Conservation (phyloP, 345 rosid species). For the Citrus unshiu region DNA sequence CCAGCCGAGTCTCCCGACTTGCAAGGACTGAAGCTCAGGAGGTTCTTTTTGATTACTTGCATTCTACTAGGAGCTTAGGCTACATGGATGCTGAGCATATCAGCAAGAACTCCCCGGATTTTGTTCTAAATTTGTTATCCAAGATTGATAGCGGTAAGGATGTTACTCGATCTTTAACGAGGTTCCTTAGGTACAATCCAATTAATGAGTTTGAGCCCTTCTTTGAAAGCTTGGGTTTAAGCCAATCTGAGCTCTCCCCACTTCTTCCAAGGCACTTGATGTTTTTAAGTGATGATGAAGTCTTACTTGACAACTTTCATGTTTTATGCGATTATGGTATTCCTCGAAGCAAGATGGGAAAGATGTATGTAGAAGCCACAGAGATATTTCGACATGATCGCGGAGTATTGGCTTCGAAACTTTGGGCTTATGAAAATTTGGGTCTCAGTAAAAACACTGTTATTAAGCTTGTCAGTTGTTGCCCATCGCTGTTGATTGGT, state of each 20-base stretch:
- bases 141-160: constrained; percentile 48
- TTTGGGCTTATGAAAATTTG: constrained; percentile 53
- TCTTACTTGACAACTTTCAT: constrained; percentile 64
- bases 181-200: constrained; percentile 68
- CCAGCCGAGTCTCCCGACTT: constrained; percentile 33
- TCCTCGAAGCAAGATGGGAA: constrained; percentile 67
- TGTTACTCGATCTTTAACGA: constrained; percentile 39
- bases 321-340: constrained; percentile 63
- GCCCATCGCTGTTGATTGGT: constrained; percentile 53
- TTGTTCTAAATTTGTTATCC: constrained; percentile 45
- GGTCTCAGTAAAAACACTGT: constrained; percentile 52
- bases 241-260: constrained; percentile 33
- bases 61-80: constrained; percentile 52
- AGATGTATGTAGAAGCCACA: constrained; percentile 56
- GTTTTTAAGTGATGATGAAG: constrained; percentile 50
- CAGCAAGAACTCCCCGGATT: constrained; percentile 69
- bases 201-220: constrained; percentile 86
- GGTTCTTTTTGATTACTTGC: constrained; percentile 76
- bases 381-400: constrained; percentile 48
- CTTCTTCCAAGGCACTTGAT: constrained; percentile 51
- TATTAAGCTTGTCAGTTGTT: constrained; percentile 54
- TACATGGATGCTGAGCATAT: constrained; percentile 78
- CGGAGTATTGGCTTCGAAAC: constrained; percentile 44
- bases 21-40: constrained; percentile 49
- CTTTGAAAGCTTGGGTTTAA: constrained; percentile 82